Base-by-base conservation (phyloP, 768 basidiomycete species). In the Leccinum disarticulatum region DNA sequence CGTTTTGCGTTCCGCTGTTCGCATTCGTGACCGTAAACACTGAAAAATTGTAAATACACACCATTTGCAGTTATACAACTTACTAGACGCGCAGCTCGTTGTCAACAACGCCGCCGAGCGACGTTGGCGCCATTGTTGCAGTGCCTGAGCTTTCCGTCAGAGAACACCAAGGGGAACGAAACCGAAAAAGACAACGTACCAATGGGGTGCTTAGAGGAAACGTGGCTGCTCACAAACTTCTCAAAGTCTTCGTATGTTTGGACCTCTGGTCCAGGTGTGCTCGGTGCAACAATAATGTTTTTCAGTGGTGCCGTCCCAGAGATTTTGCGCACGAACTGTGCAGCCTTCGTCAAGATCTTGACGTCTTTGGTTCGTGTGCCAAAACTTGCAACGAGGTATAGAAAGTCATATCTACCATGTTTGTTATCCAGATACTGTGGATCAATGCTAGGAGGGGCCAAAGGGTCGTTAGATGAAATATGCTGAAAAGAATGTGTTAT, bases 41-140 rank as follows among this genome's bases (percentile, higher is more conserved):
- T 2, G 11, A 54, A 22, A 10, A 77, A 25, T 25, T 25, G 25
- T 22, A 25, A 25, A 25, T 8, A 17, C 8, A 13, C 0, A 13
- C 3, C 9, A 25, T 49, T 17, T 49, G 14, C 11, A 13, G 7
- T 19, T 6, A 14, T 11, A 28, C 17, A 6, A 50, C 61, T 58
- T 19, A 64, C 65, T 66, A 56, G 36, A 66, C 46, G 14, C 66
- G 65, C 48, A 66, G 49, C 13, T 66, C 36, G 14, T 52, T 25
- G n/a, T 65, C 61, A 3, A 66, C 64, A 11, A 66, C 64, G n/a
- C 64, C 64, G 5, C 65, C 65, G 2, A 66, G 50, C n/a, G 56
- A 50, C 22, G 31, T 46, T n/a, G 65, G 61, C 1, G 66, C 66
- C 66, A 66, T 66, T 15, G 66, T 15, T n/a, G 66, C 51, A 2